Evolutionary conservation across 768 basidiomycete genomes (phyloP).

Genomic region (Sistotremastrum niveocremeum): DNA sequence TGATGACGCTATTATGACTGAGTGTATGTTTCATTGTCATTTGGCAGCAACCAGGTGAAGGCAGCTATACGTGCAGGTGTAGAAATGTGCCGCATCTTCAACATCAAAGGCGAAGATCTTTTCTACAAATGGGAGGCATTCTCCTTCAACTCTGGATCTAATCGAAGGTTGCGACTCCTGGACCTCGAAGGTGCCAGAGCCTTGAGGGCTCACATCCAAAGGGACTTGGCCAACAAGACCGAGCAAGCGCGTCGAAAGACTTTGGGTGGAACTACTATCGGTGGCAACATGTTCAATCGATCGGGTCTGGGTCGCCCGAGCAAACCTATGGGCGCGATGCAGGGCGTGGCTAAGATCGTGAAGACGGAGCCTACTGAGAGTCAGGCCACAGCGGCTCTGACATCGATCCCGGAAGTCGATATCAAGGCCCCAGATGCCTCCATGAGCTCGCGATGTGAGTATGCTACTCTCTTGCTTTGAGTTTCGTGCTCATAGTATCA

Average conservation of each 20-base stretch:
- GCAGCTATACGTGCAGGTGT: constrained; percentile 16
- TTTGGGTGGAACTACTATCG: too few species aligned
- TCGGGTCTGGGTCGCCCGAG: too few species aligned
- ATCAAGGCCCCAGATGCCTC: neutral
- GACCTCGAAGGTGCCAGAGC: constrained; percentile 3
- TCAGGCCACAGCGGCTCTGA: neutral
- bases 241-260: neutral
- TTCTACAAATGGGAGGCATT: constrained; percentile 32
- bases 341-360: too few species aligned
- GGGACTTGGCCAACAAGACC: constrained; percentile 2
- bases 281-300: too few species aligned
- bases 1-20: constrained; percentile 2
- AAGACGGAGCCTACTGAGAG: too few species aligned
- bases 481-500: constrained; percentile 13
- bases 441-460: neutral
- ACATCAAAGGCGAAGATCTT: constrained; percentile 21
- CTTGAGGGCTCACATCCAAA: constrained; percentile 3
- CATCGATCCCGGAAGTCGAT: neutral
- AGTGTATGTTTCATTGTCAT: constrained; percentile 1
- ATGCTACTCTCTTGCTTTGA: too few species aligned
- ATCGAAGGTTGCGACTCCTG: neutral
- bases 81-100: constrained; percentile 25
- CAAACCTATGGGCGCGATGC: too few species aligned
- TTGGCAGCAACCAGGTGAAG: neutral
- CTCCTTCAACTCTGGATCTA: constrained; percentile 11